phyloP scores from a whole-genome alignment of 2,329 filamentous ascomycete species.

The Aspergillus bombycis region DNA sequence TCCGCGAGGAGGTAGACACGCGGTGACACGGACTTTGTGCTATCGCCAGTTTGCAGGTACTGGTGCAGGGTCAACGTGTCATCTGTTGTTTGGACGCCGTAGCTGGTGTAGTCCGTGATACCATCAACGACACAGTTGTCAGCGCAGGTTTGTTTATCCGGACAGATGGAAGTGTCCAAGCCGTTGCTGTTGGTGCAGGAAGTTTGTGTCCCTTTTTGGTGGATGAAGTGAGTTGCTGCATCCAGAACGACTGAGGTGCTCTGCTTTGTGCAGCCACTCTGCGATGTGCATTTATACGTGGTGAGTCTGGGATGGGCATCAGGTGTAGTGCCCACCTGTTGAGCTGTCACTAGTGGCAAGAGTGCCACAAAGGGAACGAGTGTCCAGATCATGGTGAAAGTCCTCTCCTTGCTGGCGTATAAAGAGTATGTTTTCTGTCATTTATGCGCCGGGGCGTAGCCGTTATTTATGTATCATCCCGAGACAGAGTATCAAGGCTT shows the following conservation, averaged over 20 bases:
- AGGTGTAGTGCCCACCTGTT: constrained; percentile 52
- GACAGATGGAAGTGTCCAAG: constrained; percentile 50
- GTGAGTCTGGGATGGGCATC: constrained; percentile 57
- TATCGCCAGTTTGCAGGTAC: constrained; percentile 36
- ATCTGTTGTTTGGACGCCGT: constrained; percentile 55
- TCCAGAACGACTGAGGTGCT: constrained; percentile 56
- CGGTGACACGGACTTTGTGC: constrained; percentile 47
- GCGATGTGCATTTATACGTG: constrained; percentile 55
- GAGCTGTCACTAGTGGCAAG: constrained; percentile 50
- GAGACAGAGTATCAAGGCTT: not conserved
- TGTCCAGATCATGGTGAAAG: constrained; percentile 19
- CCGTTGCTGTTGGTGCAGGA: constrained; percentile 58
- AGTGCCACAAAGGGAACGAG: constrained; percentile 33
- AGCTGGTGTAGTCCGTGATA: constrained; percentile 53
- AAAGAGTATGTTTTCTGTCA: not conserved
- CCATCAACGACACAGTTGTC: constrained; percentile 59
- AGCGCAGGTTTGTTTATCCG: constrained; percentile 52
- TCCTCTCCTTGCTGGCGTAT: not conserved
- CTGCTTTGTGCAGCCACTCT: constrained; percentile 54
- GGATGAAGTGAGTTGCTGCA: constrained; percentile 57
- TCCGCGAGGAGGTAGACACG: constrained; percentile 63
- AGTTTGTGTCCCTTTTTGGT: constrained; percentile 46
- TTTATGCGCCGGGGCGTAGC: not conserved
- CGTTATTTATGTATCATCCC: not conserved
- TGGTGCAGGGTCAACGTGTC: constrained; percentile 52